These are phyloP conservation scores for Endocalyx cinctus DNA, from an alignment of 2,329 filamentous ascomycete species.

Conservation along the genomic window DNA sequence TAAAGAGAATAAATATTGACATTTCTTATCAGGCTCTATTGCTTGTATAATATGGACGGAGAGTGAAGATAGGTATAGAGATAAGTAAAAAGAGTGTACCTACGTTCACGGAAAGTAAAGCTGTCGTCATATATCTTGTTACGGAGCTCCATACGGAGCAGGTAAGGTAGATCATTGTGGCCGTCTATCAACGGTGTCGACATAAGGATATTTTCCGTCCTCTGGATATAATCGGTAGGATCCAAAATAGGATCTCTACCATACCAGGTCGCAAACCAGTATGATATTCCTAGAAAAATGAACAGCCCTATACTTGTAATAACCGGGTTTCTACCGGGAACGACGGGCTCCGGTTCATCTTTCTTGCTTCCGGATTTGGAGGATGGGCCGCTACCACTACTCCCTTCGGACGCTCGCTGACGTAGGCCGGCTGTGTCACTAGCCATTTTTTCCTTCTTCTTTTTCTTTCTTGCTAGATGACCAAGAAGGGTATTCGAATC, in stretches of 20 bases:
- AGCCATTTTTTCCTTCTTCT: no score
- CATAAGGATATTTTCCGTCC: constrained; percentile 13
- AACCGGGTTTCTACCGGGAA: constrained; percentile 4
- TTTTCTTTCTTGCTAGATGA: no score
- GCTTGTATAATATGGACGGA: not conserved
- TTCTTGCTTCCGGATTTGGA: not conserved
- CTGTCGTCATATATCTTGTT: constrained; percentile 16
- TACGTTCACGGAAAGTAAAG: constrained; percentile 8
- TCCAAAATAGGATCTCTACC: constrained; percentile 10
- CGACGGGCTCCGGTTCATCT: not conserved
- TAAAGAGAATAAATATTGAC: not conserved
- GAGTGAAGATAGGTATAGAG: no score
- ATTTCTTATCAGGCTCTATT: not conserved
- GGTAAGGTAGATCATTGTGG: constrained; percentile 20
- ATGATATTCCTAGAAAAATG: constrained; percentile 5
- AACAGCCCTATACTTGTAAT: constrained; percentile 4
- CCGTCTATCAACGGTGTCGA: constrained; percentile 20
- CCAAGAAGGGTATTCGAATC: no score
- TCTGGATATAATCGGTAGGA: constrained; percentile 13
- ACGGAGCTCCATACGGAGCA: constrained; percentile 17
- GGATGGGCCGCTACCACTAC: no score
- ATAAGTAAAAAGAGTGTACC: no score
- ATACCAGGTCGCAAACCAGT: constrained; percentile 2
- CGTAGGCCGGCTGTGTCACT: not conserved
- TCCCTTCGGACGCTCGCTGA: not conserved